Conservation (phyloP, 768 basidiomycete species). For the Termitomyces sp. region DNA sequence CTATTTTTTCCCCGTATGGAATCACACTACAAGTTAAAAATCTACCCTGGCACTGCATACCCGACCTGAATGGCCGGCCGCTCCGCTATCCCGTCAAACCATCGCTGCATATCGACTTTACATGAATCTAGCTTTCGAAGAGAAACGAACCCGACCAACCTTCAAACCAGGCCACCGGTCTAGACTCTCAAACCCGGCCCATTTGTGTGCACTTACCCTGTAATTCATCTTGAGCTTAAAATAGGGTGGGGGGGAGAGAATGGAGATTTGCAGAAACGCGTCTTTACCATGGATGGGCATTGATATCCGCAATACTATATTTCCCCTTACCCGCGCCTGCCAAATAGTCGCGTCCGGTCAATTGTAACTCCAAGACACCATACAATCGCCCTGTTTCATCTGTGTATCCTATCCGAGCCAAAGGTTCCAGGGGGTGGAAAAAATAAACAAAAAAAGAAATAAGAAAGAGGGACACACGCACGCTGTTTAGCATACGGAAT, state of each 20-base stretch:
- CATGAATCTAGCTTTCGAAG: background rate
- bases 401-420: conserved; percentile 27
- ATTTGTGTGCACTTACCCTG: conserved; percentile 29
- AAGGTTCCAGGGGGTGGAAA: background rate
- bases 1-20: background rate
- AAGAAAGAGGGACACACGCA: conserved; percentile 5
- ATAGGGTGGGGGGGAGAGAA: too few relatives aligned
- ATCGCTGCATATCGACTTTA: conserved; percentile 10
- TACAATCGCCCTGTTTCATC: conserved; percentile 46
- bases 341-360: conserved; percentile 40
- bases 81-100: conserved; percentile 21
- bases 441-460: too few relatives aligned
- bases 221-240: background rate
- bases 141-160: conserved; percentile 14
- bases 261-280: conserved; percentile 4
- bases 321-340: conserved; percentile 28
- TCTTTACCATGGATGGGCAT: conserved; percentile 23
- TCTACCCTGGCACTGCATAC: conserved; percentile 13
- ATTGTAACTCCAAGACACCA: conserved; percentile 40
- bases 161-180: conserved; percentile 34
- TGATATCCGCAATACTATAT: conserved; percentile 38
- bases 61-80: conserved; percentile 19
- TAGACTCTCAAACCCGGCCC: conserved; percentile 28
- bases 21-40: background rate
- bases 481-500: conserved; percentile 15